Base-by-base conservation (phyloP, 2,329 filamentous ascomycete genomes). In the Diaporthe sp. region DNA sequence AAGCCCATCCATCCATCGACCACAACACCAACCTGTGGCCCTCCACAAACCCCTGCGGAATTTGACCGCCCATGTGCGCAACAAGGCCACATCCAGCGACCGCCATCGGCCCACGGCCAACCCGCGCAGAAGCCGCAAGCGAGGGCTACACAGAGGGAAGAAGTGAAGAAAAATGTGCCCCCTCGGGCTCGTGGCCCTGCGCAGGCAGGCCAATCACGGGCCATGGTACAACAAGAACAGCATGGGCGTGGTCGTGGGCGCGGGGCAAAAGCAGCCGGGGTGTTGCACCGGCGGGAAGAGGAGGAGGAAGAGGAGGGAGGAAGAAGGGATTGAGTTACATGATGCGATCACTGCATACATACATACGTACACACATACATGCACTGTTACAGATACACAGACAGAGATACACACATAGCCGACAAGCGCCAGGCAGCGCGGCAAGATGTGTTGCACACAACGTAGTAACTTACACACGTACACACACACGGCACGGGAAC, bases 391-490 rank as follows among this genome's bases (percentile, higher is more conserved):
- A n/a, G n/a, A n/a, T n/a, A n/a, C n/a, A n/a, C n/a, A n/a, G n/a
- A 2, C 58, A 22, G 28, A 33, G 19, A 52, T 30, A 67, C 2
- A 58, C 19, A 15, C 28, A 52, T 52, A 68, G 64, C 64, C 64
- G 64, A 67, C 33, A 68, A 68, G 64, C 64, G 64, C 64, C 64
- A 38, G 45, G n/a, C 4, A 35, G 45, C 47, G 64, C 64, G 64
- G 64, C 45, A 68, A 28, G 15, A 30, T 8, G 28, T 30, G 64
- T 68, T 25, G 64, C 33, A 68, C 64, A n/a, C n/a, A n/a, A n/a
- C n/a, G n/a, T n/a, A n/a, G n/a, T n/a, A n/a, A n/a, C n/a, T n/a
- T n/a, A n/a, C n/a, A 68, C 33, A 54, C 30, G 19, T n/a, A 25
- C 13, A 52, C 42, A 54, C 45, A 67, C 45, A 35, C n/a, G n/a